Percentiles rank a stretch among this genome's conserved stretches.
phyloP scores from a whole-genome alignment of 2,329 filamentous ascomycete species.

The Fusarium caatingaense region DNA sequence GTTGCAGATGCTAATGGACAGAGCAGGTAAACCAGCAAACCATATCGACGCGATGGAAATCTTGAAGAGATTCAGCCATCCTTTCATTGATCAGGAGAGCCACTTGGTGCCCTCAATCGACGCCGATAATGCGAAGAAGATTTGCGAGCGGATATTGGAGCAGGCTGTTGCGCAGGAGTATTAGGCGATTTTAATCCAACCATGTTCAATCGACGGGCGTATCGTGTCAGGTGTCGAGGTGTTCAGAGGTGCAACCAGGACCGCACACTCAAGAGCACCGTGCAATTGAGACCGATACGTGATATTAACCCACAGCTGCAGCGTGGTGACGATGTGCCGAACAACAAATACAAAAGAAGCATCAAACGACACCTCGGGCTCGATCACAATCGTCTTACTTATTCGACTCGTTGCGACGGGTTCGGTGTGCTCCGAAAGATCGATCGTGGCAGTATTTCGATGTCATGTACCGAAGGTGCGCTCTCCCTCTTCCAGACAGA shows the following conservation, averaged over 20 bases:
- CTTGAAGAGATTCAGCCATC: neutral
- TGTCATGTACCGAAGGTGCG: neutral
- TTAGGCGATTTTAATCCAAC: neutral
- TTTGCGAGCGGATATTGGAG: neutral
- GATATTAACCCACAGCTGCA: constrained; percentile 3
- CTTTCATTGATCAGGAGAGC: neutral
- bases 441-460: neutral
- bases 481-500: neutral
- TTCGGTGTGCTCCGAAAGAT: constrained; percentile 3
- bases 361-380: neutral
- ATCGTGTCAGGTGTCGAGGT: neutral
- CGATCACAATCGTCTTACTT: neutral
- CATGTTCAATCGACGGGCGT: neutral
- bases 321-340: constrained; percentile 1
- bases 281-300: neutral
- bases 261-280: neutral
- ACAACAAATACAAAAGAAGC: neutral
- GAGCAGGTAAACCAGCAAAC: neutral
- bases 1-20: too few relatives aligned
- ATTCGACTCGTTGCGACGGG: constrained; percentile 7
- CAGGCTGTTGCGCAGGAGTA: neutral
- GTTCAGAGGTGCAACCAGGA: neutral
- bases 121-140: neutral
- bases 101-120: neutral
- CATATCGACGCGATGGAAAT: neutral